phyloP scores from a whole-genome alignment of 1,284 basidiomycete species.

The Acaromyces ingoldii region DNA sequence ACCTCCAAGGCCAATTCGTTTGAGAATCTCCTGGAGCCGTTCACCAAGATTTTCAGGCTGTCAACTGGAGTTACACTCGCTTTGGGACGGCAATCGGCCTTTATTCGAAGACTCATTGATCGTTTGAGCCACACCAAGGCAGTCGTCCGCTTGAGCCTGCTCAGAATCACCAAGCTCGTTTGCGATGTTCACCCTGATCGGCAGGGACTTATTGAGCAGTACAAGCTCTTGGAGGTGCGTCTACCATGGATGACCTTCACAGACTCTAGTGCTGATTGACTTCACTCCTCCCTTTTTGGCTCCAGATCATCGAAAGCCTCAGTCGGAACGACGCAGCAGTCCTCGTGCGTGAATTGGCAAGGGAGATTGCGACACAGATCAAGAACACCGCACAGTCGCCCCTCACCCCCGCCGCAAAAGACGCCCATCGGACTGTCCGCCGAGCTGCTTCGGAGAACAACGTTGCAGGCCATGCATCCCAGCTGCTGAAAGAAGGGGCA shows the following conservation, averaged over 20 bases:
- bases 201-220: slow-evolving; percentile 26
- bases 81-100: slow-evolving; percentile 67
- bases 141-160: slow-evolving; percentile 80
- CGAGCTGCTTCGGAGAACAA: slow-evolving; percentile 4
- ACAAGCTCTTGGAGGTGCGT: slow-evolving; percentile 25
- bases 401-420: not conserved
- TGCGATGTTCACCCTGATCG: slow-evolving; percentile 72
- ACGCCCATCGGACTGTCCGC: slow-evolving; percentile 4
- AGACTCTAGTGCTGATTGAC: no score
- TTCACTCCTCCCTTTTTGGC: no score
- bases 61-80: slow-evolving; percentile 70
- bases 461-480: no score
- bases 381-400: no score
- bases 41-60: slow-evolving; percentile 69
- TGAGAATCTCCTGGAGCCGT: slow-evolving; percentile 84
- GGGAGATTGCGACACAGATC: slow-evolving; percentile 24
- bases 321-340: slow-evolving; percentile 32
- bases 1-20: slow-evolving; percentile 79
- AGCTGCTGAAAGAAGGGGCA: no score
- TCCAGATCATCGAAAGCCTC: slow-evolving; percentile 30
- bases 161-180: slow-evolving; percentile 76
- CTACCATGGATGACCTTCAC: not conserved
- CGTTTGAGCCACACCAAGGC: slow-evolving; percentile 68
- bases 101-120: slow-evolving; percentile 82
- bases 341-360: slow-evolving; percentile 60